phyloP scores from a whole-genome alignment of 2,329 filamentous ascomycete genomes.

The Aureobasidium sp. region DNA sequence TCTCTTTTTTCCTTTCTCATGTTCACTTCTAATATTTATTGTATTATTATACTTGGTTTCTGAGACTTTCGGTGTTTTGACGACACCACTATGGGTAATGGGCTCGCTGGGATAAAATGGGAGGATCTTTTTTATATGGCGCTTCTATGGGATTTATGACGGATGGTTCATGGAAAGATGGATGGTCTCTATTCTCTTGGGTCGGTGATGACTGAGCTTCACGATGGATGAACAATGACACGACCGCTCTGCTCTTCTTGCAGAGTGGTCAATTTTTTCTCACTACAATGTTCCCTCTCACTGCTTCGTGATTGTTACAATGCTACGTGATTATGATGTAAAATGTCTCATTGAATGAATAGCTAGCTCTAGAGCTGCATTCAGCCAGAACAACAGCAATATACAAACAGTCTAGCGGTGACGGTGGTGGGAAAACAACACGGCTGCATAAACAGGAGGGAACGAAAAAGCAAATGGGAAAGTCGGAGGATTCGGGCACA shows the following conservation, averaged over 20 bases:
- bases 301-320: background rate
- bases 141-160: background rate
- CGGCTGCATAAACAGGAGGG: background rate
- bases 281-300: background rate
- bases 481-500: background rate
- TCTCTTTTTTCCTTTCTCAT: background rate
- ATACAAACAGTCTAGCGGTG: background rate
- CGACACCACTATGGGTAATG: background rate
- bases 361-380: background rate
- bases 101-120: conserved; percentile 1
- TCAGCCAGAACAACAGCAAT: background rate
- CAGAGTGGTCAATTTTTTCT: background rate
- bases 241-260: background rate
- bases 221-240: conserved; percentile 2
- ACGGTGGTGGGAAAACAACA: background rate
- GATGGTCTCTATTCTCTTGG: background rate
- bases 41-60: conserved; percentile 1
- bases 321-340: conserved; percentile 1
- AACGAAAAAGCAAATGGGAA: conserved; percentile 8
- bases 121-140: background rate
- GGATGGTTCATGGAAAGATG: background rate
- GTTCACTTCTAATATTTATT: conserved; percentile 2
- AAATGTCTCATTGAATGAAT: background rate
- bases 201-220: background rate
- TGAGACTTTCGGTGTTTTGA: background rate